Percentiles rank a stretch among this genome's conserved stretches.
These are phyloP conservation scores for Boletus reticulatus DNA, from an alignment of 768 basidiomycete species.

Conservation along the genomic window DNA sequence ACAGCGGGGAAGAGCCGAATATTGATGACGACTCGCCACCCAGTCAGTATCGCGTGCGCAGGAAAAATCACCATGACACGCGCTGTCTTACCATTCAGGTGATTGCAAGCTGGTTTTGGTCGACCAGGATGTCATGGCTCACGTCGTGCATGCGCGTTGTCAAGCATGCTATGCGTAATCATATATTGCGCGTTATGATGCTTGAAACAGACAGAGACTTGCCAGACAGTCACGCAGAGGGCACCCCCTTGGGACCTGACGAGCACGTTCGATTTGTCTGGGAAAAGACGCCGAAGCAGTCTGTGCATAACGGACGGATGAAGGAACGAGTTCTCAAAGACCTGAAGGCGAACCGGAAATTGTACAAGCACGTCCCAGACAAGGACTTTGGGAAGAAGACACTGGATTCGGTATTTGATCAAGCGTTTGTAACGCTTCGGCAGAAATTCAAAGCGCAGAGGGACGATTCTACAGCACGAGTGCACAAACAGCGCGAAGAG, in stretches of 20 bases:
- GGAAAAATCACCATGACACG: slow-evolving; percentile 60
- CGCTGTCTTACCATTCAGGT: slow-evolving; percentile 70
- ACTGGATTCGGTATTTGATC: slow-evolving; percentile 65
- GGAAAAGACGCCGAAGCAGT: slow-evolving; percentile 76
- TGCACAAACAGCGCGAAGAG: slow-evolving; percentile 54
- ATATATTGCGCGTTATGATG: slow-evolving; percentile 60
- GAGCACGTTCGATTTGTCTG: slow-evolving; percentile 76
- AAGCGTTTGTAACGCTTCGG: slow-evolving; percentile 64
- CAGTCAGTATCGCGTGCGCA: slow-evolving; percentile 36
- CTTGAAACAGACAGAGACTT: slow-evolving; percentile 54
- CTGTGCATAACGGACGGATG: slow-evolving; percentile 71
- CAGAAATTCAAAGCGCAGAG: slow-evolving; percentile 64
- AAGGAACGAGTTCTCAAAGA: slow-evolving; percentile 61
- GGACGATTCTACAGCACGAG: slow-evolving; percentile 44
- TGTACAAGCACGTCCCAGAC: slow-evolving; percentile 63
- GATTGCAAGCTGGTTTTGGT: slow-evolving; percentile 13
- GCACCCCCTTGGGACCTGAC: slow-evolving; percentile 38
- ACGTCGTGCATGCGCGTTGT: background rate
- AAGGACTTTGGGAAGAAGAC: slow-evolving; percentile 64
- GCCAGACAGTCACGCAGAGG: slow-evolving; percentile 63
- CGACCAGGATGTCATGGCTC: background rate
- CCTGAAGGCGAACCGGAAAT: slow-evolving; percentile 50
- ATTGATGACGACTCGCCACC: slow-evolving; percentile 35
- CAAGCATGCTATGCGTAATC: slow-evolving; percentile 70
- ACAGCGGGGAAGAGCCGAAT: slow-evolving; percentile 38